Evolutionary conservation across 2,329 filamentous ascomycete genomes (phyloP).

Genomic region (Nemania diffusa): DNA sequence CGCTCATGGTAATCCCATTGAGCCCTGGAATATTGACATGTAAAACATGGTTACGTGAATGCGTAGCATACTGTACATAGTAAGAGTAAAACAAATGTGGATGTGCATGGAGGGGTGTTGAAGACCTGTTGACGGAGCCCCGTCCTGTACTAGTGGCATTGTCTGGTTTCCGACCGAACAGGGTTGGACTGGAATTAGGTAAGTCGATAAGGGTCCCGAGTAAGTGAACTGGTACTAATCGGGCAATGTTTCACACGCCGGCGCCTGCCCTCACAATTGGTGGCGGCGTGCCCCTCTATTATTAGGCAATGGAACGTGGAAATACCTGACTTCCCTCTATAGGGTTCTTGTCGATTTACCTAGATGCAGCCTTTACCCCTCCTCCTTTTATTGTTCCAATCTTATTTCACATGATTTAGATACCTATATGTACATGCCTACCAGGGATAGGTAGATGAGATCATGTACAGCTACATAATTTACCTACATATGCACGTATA

Average conservation of each 20-base stretch:
- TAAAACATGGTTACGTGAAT: slow-evolving; percentile 16
- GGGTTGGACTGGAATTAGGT: slow-evolving; percentile 3
- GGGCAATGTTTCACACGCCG: slow-evolving; percentile 20
- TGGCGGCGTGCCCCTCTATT: slow-evolving; percentile 17
- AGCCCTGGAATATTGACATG: not conserved
- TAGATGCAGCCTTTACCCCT: slow-evolving; percentile 23
- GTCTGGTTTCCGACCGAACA: not conserved
- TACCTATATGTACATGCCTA: not conserved
- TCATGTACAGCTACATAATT: not conserved
- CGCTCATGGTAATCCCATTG: not conserved
- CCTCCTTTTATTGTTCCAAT: slow-evolving; percentile 23
- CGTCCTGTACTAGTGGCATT: not conserved
- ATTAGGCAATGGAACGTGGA: slow-evolving; percentile 1
- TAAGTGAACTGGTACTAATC: not conserved
- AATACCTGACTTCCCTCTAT: not conserved
- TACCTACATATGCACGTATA: not conserved
- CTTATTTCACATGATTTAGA: not conserved
- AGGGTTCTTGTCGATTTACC: slow-evolving; percentile 1
- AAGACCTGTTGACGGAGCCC: slow-evolving; percentile 12
- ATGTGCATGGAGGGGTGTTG: slow-evolving; percentile 18
- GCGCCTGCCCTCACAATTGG: slow-evolving; percentile 8
- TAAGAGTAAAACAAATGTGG: slow-evolving; percentile 22
- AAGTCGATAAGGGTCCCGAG: slow-evolving; percentile 1
- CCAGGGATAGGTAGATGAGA: not conserved
- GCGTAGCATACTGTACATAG: not conserved